Conservation (phyloP, 768 basidiomycete species). For the Suillus spraguei region DNA sequence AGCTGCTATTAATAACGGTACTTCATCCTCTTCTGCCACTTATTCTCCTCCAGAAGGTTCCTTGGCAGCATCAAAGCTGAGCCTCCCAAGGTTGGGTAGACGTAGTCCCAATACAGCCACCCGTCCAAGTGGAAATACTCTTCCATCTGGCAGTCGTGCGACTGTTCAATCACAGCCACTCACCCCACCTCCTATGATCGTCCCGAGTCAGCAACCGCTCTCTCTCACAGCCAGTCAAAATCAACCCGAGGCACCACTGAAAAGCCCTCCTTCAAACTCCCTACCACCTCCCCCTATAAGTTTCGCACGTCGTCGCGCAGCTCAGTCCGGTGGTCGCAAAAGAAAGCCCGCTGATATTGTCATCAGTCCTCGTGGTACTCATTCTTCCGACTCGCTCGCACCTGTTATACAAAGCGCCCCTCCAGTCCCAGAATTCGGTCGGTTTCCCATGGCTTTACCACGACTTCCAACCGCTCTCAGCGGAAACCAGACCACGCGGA, state of each 20-base stretch:
- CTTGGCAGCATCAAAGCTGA: constrained; percentile 29
- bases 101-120: constrained; percentile 40
- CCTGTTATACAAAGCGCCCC: constrained; percentile 80
- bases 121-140: constrained; percentile 30
- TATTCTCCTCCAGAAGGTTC: constrained; percentile 28
- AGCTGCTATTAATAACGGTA: constrained; percentile 24
- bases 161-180: constrained; percentile 24
- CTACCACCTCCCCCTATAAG: constrained; percentile 74
- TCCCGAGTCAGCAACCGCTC: constrained; percentile 26
- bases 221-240: constrained; percentile 20
- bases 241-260: constrained; percentile 28
- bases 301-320: constrained; percentile 75
- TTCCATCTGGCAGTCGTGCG: constrained; percentile 27
- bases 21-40: constrained; percentile 27
- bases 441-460: constrained; percentile 66
- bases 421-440: constrained; percentile 50
- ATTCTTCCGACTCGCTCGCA: constrained; percentile 53
- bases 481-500: constrained; percentile 47
- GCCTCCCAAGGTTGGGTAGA: constrained; percentile 33
- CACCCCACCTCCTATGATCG: constrained; percentile 28
- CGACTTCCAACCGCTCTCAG: constrained; percentile 57
- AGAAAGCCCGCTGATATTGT: constrained; percentile 81
- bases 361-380: constrained; percentile 68
- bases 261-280: constrained; percentile 34
- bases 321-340: constrained; percentile 57